Base-by-base conservation (phyloP, 768 basidiomycete species). In the Tricholoma flavovirens region DNA sequence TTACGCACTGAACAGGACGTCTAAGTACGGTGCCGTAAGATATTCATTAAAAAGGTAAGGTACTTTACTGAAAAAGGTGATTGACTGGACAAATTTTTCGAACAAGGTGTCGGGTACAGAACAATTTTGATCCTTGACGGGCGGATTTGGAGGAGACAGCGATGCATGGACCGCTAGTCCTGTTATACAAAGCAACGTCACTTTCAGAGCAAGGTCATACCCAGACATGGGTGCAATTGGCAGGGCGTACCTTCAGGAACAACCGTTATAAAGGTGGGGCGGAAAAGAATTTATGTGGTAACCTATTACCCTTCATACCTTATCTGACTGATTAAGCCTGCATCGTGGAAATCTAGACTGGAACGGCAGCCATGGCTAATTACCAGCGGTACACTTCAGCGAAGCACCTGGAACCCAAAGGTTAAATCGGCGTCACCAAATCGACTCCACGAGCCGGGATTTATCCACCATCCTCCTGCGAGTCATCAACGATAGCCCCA, bases 21-120 rank as follows among this genome's bases (percentile, higher is more conserved):
- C 40, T 29, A 54, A 51, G 54, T 38, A 22, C 30, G 21, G 49
- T 49, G 38, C 36, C 35, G 51, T 24, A 30, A 46, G 51, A 49
- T 30, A 36, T 33, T 19, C 49, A 52, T 32, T 12, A 42, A 26
- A 12, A 50, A 33, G 17, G 30, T 36, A 51, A 65, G 15, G 15
- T 6, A 74, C 74, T 61, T 74, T 75, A 56, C 69, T 73, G 54
- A 69, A 69, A 57, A 67, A 72, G 24, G 72, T 73, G 30, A 73
- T 65, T 21, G 68, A 70, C 51, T 71, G 71, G 8, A 75, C 67
- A 42, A 72, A 65, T 24, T 64, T 64, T 60, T 74, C 73, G 51
- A 74, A 74, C 11, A 73, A 57, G 3, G 71, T 67, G 42, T 69
- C 59, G 15, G 64, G 69, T 17, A 65, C 69, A n/a, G 54, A 49